These are phyloP conservation scores for Pestalotiopsis fici DNA, from an alignment of 2,329 filamentous ascomycete species.

Conservation along the genomic window DNA sequence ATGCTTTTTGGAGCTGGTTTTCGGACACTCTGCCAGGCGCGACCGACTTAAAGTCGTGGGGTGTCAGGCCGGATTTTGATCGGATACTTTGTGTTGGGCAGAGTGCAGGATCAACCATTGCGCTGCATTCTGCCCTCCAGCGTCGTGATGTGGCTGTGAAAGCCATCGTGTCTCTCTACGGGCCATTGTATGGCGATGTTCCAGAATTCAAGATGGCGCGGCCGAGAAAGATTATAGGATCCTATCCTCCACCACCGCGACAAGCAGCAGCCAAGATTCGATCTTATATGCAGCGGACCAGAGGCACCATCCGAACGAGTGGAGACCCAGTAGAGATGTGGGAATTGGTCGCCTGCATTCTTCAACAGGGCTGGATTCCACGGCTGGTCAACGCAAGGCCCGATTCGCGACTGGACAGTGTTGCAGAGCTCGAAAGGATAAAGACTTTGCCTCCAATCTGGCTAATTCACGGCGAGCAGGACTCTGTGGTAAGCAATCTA, in stretches of 20 bases:
- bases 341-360: conserved; percentile 3
- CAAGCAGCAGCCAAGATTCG: conserved; percentile 1
- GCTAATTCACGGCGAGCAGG: conserved; percentile 4
- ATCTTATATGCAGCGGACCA: not conserved
- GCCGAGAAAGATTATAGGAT: not conserved
- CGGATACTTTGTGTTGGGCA: conserved; percentile 18
- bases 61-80: conserved; percentile 13
- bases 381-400: conserved; percentile 1
- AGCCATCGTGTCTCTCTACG: conserved; percentile 7
- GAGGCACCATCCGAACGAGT: not conserved
- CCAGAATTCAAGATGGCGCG: conserved; percentile 5
- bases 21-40: conserved; percentile 10
- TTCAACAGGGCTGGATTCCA: conserved; percentile 5
- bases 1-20: conserved; percentile 50
- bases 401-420: not conserved
- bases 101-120: conserved; percentile 22
- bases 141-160: conserved; percentile 17
- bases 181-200: not conserved
- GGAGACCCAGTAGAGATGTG: conserved; percentile 7
- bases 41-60: conserved; percentile 2
- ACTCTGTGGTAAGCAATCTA: conserved; percentile 10
- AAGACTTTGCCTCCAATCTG: conserved; percentile 2
- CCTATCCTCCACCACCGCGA: conserved; percentile 4
- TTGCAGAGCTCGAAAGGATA: too few species aligned
- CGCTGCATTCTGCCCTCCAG: conserved; percentile 21